A percentile compares a stretch with the other conserved stretches of the same genome.
phyloP scores from a whole-genome alignment of 2,329 filamentous ascomycete species.

The Verticillium nonalfalfae region DNA sequence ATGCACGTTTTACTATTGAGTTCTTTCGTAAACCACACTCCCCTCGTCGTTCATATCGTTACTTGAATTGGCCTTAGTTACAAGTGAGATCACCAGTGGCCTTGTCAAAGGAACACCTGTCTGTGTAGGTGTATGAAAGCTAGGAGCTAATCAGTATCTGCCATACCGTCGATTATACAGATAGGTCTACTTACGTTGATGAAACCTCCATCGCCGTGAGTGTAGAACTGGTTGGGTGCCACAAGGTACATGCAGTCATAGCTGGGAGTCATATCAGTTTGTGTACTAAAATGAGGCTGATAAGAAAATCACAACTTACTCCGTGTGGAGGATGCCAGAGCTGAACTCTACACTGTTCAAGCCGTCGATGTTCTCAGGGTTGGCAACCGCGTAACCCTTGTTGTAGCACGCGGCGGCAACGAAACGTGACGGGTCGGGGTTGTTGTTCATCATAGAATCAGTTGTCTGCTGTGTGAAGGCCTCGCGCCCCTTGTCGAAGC shows the following conservation, averaged over 20 bases:
- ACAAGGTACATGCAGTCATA: constrained; percentile 8
- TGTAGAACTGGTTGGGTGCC: constrained; percentile 7
- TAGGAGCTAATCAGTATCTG: background rate
- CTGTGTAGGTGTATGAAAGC: constrained; percentile 6
- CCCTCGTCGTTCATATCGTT: too few species aligned
- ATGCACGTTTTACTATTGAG: too few species aligned
- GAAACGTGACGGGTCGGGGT: constrained; percentile 1
- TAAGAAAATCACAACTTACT: constrained; percentile 2
- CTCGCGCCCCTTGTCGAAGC: constrained; percentile 3
- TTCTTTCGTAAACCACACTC: too few species aligned
- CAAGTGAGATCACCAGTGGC: constrained; percentile 4
- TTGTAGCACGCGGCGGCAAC: constrained; percentile 5
- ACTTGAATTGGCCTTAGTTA: too few species aligned
- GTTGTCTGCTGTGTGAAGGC: constrained; percentile 4
- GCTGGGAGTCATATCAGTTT: background rate
- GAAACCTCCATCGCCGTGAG: constrained; percentile 7
- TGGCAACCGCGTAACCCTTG: constrained; percentile 1
- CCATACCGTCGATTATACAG: background rate
- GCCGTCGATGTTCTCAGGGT: constrained; percentile 1
- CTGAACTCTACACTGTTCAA: constrained; percentile 3
- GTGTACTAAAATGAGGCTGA: background rate
- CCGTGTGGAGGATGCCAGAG: background rate
- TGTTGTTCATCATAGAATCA: constrained; percentile 1
- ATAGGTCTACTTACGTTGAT: constrained; percentile 4
- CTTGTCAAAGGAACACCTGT: constrained; percentile 6